Evolutionary conservation across 176 grass and related monocot species (phyloP), one percentile per base, ranked within the genome.

Genomic region (Carex cristatella): DNA sequence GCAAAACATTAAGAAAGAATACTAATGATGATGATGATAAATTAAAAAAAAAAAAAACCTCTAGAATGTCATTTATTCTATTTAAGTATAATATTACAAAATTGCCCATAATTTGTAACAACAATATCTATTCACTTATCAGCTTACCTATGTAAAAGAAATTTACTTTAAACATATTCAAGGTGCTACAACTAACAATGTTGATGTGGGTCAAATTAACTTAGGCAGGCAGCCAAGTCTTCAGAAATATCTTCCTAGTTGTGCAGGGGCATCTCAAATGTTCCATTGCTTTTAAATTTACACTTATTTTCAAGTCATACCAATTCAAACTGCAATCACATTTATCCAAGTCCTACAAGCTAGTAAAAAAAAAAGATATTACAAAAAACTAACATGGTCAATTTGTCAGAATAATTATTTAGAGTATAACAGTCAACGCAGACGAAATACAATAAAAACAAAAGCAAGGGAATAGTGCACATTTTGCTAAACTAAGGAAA

Each of bases 401-500:
- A 56, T 32, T 77, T 16, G 11, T 31, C 23, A 49, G 72, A 53
- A 53, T 33, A 30, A 15, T 56, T 77, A 4, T 55, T 77, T 23
- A 77, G 27, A 31, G 32, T 77, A 77, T 32, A 63, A 63, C 61
- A 63, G 30, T 3, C 8, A 63, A 63, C 2, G 2, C 8, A 28
- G 19, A 23, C 6, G 10, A 51, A 61, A 61, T 6, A 61, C 16
- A 7, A 61, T 7, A 66, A 35, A 2, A 68, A 68, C 32, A 1
- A 12, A 53, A 54, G 44, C 42, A 74, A 11, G n/a, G 48, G 58
- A 61, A 61, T 61, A 18, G 33, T 78, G 68, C 42, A 69, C 61
- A 90, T 40, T 5, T 14, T 7, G 69, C 15, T 61, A 19, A 82
- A 86, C 71, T 6, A 69, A 80, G 54, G 33, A 69, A 78, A 49